phyloP scores from a whole-genome alignment of 768 basidiomycete species.

The Leccinum arenicola region DNA sequence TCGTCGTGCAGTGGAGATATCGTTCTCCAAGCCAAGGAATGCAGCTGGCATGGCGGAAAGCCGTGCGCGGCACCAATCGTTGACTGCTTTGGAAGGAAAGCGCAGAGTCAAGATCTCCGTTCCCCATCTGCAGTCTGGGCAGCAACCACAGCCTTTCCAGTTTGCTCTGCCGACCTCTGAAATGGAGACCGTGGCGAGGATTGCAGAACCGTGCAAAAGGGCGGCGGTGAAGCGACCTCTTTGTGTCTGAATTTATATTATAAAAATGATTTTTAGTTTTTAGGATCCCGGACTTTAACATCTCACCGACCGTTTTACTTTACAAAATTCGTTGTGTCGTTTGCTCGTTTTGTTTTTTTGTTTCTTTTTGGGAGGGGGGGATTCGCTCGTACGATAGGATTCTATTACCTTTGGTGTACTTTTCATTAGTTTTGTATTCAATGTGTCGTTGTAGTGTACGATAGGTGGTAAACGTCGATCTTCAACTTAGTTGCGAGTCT shows the following conservation, averaged over 20 bases:
- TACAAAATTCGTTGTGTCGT: neutral
- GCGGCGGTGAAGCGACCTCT: conserved; percentile 18
- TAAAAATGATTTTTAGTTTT: neutral
- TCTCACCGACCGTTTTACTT: neutral
- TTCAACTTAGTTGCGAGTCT: neutral
- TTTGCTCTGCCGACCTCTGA: neutral
- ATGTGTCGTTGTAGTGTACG: neutral
- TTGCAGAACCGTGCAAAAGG: conserved; percentile 9
- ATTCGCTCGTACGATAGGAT: neutral
- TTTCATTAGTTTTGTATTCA: neutral
- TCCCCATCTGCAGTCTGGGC: conserved; percentile 7
- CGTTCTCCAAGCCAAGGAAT: conserved; percentile 12
- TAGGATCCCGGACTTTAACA: neutral
- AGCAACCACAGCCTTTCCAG: neutral
- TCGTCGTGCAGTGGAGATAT: conserved; percentile 21
- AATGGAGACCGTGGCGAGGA: neutral
- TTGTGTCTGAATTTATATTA: conserved; percentile 7
- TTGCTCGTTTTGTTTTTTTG: neutral
- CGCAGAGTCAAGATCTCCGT: conserved; percentile 21
- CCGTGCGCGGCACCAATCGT: conserved; percentile 26
- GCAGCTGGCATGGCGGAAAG: neutral
- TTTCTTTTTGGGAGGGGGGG: neutral
- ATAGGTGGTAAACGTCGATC: neutral
- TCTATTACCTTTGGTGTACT: neutral
- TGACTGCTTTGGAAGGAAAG: conserved; percentile 20